Conservation (phyloP, 257 asterid species). For the Capsicum pubescens region DNA sequence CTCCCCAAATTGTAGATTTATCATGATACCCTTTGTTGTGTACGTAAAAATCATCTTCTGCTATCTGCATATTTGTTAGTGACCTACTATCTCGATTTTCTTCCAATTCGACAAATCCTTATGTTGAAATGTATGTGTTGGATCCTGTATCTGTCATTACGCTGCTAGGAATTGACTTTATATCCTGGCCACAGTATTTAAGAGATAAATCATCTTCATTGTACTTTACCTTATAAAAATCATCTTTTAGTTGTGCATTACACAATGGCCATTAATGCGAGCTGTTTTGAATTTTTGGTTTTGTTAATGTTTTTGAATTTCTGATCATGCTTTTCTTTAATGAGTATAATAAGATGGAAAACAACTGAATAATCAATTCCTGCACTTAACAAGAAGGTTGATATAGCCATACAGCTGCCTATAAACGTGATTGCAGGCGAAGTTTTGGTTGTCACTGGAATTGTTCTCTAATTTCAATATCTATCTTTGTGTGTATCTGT, state of each 20-base stretch:
- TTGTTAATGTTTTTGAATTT: background rate
- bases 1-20: background rate
- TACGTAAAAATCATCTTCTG: background rate
- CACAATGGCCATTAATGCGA: background rate
- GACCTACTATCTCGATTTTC: background rate
- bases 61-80: background rate
- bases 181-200: background rate
- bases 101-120: background rate
- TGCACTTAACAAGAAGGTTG: background rate
- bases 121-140: background rate
- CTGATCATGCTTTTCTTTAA: too few relatives aligned
- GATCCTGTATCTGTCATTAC: background rate
- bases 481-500: background rate
- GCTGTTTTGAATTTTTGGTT: background rate
- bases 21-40: background rate
- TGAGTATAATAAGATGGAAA: background rate
- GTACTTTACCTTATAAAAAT: too few relatives aligned
- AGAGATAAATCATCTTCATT: background rate
- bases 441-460: background rate
- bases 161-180: background rate
- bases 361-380: background rate
- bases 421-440: background rate
- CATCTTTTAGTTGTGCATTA: background rate
- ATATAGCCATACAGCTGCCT: background rate
- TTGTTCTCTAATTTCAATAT: background rate